Conservation (phyloP, 1,284 basidiomycete species). For the Ceratobasidium sp. region DNA sequence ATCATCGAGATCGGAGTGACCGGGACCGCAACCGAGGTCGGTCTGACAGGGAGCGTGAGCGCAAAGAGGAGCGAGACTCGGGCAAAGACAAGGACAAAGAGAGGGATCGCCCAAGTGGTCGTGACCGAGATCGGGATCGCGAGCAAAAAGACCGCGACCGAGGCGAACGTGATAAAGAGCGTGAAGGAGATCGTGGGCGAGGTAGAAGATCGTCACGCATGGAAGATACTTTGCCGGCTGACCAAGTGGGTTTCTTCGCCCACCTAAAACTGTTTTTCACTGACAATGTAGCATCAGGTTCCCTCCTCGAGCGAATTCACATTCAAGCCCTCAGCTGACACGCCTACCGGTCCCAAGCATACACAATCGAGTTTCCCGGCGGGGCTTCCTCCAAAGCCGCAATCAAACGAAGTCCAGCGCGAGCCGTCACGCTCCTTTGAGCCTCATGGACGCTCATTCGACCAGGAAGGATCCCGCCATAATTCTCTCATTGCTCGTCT, state of each 20-base stretch:
- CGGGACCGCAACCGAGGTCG: conserved; percentile 47
- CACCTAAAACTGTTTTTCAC: not conserved
- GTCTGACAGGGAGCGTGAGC: conserved; percentile 49
- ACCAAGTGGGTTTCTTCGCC: conserved; percentile 8
- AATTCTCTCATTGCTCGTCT: conserved; percentile 19
- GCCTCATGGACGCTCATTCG: conserved; percentile 8
- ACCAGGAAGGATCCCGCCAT: conserved; percentile 16
- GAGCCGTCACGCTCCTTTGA: conserved; percentile 25
- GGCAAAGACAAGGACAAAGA: conserved; percentile 50
- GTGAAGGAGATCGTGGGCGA: conserved; percentile 29
- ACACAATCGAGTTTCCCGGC: conserved; percentile 8
- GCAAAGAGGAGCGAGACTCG: conserved; percentile 47
- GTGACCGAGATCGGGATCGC: conserved; percentile 45
- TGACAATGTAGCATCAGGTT: conserved; percentile 5
- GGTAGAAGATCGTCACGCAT: conserved; percentile 27
- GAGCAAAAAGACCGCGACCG: conserved; percentile 62
- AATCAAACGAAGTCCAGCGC: conserved; percentile 18
- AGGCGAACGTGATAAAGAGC: conserved; percentile 40
- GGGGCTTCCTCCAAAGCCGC: conserved; percentile 37
- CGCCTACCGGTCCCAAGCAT: conserved; percentile 18
- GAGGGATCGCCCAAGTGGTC: conserved; percentile 41
- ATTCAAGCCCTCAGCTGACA: conserved; percentile 13
- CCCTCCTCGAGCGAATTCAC: conserved; percentile 11
- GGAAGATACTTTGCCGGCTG: conserved; percentile 13
- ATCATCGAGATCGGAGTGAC: conserved; percentile 40